Evolutionary conservation across 805 yeast species (phyloP).

Genomic region (Starmerella apis): DNA sequence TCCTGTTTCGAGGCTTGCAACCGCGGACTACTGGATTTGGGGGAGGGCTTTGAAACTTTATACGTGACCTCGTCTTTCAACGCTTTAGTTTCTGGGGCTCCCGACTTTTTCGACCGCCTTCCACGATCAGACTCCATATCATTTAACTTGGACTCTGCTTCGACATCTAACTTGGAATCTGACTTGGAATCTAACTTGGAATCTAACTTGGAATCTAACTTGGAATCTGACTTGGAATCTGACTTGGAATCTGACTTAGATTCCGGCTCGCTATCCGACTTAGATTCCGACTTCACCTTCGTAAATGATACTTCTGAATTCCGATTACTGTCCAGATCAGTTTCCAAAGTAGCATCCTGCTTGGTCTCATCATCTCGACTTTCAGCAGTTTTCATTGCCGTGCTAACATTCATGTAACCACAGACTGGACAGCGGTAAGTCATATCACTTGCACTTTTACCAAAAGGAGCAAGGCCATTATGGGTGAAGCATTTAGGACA

Average conservation of each 20-base stretch:
- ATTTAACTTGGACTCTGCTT: too few species aligned
- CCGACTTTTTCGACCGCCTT: neutral
- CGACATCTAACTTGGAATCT: too few species aligned
- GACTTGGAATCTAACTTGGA: neutral
- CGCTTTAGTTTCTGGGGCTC: neutral
- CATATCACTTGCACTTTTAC: constrained; percentile 42
- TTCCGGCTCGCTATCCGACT: neutral
- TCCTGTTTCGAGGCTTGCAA: too few species aligned
- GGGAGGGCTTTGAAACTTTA: neutral
- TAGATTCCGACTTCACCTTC: neutral
- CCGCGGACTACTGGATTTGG: too few species aligned
- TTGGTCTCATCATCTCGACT: too few species aligned
- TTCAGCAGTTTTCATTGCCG: too few species aligned
- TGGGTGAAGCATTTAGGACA: constrained; percentile 57
- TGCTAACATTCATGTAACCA: constrained; percentile 32
- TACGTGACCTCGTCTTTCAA: neutral
- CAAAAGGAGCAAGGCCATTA: constrained; percentile 76
- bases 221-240: neutral
- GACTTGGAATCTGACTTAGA: neutral
- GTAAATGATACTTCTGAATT: too few species aligned
- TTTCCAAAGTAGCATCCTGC: too few species aligned
- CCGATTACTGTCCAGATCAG: too few species aligned
- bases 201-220: neutral
- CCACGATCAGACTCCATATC: neutral
- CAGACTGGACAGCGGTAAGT: constrained; percentile 58